phyloP scores from a whole-genome alignment of 306 rosid genomes.

The Pueraria montana region DNA sequence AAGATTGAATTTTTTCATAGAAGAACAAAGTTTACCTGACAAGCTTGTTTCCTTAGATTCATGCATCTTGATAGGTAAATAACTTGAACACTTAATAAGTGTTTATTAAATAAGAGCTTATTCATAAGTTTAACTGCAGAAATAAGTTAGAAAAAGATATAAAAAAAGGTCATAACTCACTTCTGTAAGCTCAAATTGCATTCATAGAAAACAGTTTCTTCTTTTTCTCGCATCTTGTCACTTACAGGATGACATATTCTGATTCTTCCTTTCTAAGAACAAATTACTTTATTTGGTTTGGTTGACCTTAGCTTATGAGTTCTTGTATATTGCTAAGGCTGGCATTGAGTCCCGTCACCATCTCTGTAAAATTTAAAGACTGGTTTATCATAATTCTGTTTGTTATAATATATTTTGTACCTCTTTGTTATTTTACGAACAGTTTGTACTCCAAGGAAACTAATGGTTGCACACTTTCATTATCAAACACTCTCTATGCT shows the following conservation, averaged over 20 bases:
- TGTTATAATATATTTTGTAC: background rate
- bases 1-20: background rate
- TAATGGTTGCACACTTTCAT: no score
- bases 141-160: background rate
- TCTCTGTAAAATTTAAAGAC: background rate
- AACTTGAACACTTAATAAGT: background rate
- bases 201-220: no score
- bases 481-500: no score
- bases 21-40: background rate
- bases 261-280: background rate
- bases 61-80: background rate
- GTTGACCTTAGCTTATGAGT: background rate
- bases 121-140: background rate
- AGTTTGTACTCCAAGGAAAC: no score
- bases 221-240: background rate
- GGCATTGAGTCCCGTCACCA: background rate
- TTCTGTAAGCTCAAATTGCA: background rate
- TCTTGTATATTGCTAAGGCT: background rate
- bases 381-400: background rate
- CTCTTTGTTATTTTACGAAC: no score
- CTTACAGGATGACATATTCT: background rate
- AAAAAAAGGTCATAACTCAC: background rate
- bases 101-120: background rate
- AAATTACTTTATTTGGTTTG: background rate
- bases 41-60: background rate